These are phyloP conservation scores for Tinospora cordifolia DNA, from an alignment of 164 flowering plant species.

Conservation along the genomic window DNA sequence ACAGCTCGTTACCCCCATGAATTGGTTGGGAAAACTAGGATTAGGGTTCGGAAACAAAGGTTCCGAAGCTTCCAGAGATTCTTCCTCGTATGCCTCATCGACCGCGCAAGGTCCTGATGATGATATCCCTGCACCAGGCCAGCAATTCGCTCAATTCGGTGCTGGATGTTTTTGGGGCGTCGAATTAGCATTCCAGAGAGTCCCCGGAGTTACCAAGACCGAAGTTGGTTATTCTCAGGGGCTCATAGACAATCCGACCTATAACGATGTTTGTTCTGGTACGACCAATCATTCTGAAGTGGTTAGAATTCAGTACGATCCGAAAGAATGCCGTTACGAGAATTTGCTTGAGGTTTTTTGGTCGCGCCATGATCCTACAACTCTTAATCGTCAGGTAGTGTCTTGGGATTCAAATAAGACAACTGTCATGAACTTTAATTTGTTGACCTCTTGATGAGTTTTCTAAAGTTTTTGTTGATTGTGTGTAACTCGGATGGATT, in stretches of 20 bases:
- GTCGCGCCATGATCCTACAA: slow-evolving; percentile 82
- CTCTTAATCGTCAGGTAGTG: slow-evolving; percentile 73
- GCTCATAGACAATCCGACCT: slow-evolving; percentile 50
- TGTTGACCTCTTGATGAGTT: not conserved
- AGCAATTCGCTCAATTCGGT: slow-evolving; percentile 67
- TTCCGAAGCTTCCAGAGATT: slow-evolving; percentile 5
- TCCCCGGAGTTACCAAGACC: slow-evolving; percentile 67
- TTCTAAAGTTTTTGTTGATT: not conserved
- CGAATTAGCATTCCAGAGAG: slow-evolving; percentile 78
- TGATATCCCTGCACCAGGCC: slow-evolving; percentile 64
- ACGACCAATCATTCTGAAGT: slow-evolving; percentile 73
- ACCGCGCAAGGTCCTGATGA: slow-evolving; percentile 75
- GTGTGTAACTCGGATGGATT: too few species aligned
- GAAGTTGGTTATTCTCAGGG: slow-evolving; percentile 91
- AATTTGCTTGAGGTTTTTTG: slow-evolving; percentile 66
- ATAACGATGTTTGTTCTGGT: slow-evolving; percentile 69
- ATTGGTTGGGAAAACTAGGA: slow-evolving; percentile 21
- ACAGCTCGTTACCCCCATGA: slow-evolving; percentile 11
- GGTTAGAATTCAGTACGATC: slow-evolving; percentile 81
- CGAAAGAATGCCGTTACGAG: slow-evolving; percentile 57
- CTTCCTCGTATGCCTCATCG: slow-evolving; percentile 28
- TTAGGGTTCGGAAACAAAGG: slow-evolving; percentile 19
- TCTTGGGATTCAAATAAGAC: slow-evolving; percentile 1
- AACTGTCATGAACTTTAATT: not conserved
- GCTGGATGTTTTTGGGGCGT: slow-evolving; percentile 96